Evolutionary conservation across 345 rosid genomes (phyloP).

Genomic region (Adansonia digitata): DNA sequence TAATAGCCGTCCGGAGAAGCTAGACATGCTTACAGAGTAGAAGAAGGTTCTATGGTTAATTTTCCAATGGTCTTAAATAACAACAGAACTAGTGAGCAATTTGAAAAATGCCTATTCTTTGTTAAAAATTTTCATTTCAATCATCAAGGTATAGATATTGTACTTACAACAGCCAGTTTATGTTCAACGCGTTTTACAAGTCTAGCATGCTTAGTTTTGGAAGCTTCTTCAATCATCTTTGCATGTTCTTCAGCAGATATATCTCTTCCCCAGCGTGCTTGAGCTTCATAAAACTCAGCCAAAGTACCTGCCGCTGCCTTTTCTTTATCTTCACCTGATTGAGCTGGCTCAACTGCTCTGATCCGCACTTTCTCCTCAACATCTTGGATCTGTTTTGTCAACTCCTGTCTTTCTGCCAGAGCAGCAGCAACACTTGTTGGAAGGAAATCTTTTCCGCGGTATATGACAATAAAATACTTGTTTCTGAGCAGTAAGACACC

Average conservation of each 20-base stretch:
- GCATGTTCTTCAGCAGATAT: constrained; percentile 70
- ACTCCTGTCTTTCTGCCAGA: constrained; percentile 78
- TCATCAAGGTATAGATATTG: neutral
- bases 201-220: constrained; percentile 58
- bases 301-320: constrained; percentile 79
- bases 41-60: neutral
- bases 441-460: constrained; percentile 96
- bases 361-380: constrained; percentile 70
- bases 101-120: neutral
- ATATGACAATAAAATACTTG: constrained; percentile 88
- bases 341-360: constrained; percentile 39
- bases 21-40: neutral
- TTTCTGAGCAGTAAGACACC: constrained; percentile 91
- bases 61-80: neutral
- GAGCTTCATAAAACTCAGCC: constrained; percentile 97
- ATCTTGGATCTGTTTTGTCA: constrained; percentile 71
- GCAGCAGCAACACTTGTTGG: constrained; percentile 80
- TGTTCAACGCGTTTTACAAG: constrained; percentile 71
- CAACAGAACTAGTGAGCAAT: neutral
- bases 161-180: constrained; percentile 74
- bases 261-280: constrained; percentile 88
- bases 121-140: neutral
- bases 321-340: constrained; percentile 45
- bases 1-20: neutral
- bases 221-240: constrained; percentile 86